Evolutionary conservation across 257 asterid genomes (phyloP), one percentile per base, ranked within the genome.

Genomic region (Solanum piurae): DNA sequence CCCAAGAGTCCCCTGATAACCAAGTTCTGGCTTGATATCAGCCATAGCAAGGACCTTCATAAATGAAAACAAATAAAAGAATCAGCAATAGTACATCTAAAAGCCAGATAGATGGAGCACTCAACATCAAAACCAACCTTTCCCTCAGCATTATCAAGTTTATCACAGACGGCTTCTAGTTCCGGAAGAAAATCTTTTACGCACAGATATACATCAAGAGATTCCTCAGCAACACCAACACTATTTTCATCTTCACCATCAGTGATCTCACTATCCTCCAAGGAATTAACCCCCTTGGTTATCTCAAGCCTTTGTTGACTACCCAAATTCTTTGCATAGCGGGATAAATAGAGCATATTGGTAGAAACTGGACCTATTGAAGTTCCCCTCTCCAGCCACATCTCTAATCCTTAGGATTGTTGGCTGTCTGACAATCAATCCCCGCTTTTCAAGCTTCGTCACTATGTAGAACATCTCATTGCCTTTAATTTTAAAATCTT

Each of bases 241-340:
- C 87, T 91, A 89, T 87, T 91, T 88, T 87, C 92, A 90, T 89
- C 87, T 69, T 69, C 88, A 64, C 87, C 93, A 86, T 92, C 94
- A 38, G 87, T 91, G 88, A 84, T 92, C 89, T 92, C 95, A 88
- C 88, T 69, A 69, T 89, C 90, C 62, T 25, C 86, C 88, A 88
- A 83, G 86, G 86, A 86, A n/a, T 88, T 93, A 87, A 92, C 95
- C 88, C 94, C 95, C 93, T 92, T 91, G 49, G 89, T 90, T 83
- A 95, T 94, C 91, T 96, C 99, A 90, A 96, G 94, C 91, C 97
- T 96, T 91, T 94, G 95, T 84, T 94, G 98, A 86, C 90, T 83
- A 86, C 98, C 95, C 92, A 96, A 90, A 91, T 94, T 96, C 94
- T 94, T 93, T 58, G 94, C 98, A 84, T 93, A 95, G 89, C 98